Percentiles rank a stretch among this genome's conserved stretches.
Conservation (phyloP, 169 alveolate species). For the Cryptosporidium baileyi region DNA sequence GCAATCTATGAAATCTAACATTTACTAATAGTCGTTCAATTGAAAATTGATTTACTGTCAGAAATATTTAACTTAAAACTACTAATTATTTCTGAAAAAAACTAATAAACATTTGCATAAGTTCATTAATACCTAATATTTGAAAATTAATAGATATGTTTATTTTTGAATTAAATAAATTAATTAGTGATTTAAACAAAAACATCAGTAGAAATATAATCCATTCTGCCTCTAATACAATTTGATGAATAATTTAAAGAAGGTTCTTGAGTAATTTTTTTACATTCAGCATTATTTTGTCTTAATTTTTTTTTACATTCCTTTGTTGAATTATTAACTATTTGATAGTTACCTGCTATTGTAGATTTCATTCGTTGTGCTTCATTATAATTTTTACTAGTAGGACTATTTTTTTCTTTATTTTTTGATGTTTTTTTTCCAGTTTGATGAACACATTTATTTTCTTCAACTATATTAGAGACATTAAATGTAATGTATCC, state of each 20-base stretch:
- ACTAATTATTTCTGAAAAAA: too few relatives aligned
- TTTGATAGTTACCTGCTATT: not conserved
- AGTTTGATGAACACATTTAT: too few relatives aligned
- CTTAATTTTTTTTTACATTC: not conserved
- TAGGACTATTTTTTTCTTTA: too few relatives aligned
- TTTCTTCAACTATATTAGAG: too few relatives aligned
- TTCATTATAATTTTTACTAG: not conserved
- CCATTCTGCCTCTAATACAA: conserved; percentile 42
- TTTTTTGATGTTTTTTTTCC: too few relatives aligned
- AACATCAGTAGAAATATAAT: conserved; percentile 43
- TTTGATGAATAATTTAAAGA: conserved; percentile 55
- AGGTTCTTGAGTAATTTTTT: too few relatives aligned
- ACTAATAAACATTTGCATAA: too few relatives aligned
- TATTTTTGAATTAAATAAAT: too few relatives aligned
- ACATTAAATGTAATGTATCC: conserved; percentile 24
- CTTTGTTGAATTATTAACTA: not conserved
- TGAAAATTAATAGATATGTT: not conserved
- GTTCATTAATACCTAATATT: not conserved
- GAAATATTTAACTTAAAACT: too few relatives aligned
- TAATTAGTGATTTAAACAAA: not conserved
- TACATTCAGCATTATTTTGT: not conserved
- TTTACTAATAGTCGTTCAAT: too few relatives aligned
- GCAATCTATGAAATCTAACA: too few relatives aligned
- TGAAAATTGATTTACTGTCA: too few relatives aligned
- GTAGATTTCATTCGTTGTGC: not conserved